Conservation (phyloP, 1,139 yeast genomes). For the Pichia sp. region DNA sequence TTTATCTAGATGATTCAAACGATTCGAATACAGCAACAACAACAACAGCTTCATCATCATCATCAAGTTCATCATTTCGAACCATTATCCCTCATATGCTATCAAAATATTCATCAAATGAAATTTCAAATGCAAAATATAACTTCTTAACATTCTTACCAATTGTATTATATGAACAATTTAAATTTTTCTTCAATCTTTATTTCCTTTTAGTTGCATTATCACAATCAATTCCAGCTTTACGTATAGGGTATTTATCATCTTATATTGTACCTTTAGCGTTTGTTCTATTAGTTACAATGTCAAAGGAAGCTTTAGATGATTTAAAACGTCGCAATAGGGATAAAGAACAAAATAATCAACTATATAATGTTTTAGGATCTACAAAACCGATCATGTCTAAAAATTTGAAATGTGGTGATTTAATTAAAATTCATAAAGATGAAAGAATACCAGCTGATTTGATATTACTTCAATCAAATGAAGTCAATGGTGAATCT, state of each 20-base stretch:
- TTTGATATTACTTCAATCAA: slow-evolving; percentile 73
- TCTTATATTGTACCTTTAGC: slow-evolving; percentile 92
- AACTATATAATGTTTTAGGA: slow-evolving; percentile 65
- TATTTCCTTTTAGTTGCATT: slow-evolving; percentile 89
- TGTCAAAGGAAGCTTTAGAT: slow-evolving; percentile 93
- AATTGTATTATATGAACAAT: slow-evolving; percentile 84
- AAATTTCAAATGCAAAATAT: slow-evolving; percentile 91
- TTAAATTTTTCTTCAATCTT: slow-evolving; percentile 90
- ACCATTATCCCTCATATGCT: slow-evolving; percentile 33
- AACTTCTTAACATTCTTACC: slow-evolving; percentile 86
- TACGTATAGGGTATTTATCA: slow-evolving; percentile 87
- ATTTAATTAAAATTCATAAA: slow-evolving; percentile 72
- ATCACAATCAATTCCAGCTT: slow-evolving; percentile 85
- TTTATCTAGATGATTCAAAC: slow-evolving; percentile 14
- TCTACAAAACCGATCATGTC: slow-evolving; percentile 46
- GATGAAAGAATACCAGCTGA: slow-evolving; percentile 92
- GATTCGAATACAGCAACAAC: neutral
- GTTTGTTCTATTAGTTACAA: slow-evolving; percentile 85
- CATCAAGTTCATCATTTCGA: slow-evolving; percentile 13
- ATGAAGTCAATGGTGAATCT: slow-evolving; percentile 78
- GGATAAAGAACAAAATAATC: slow-evolving; percentile 83
- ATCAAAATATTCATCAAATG: slow-evolving; percentile 56
- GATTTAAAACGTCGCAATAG: slow-evolving; percentile 86
- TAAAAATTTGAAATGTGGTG: slow-evolving; percentile 74
- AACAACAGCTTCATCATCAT: too few relatives aligned